Evolutionary conservation across 352 stramenopile species (phyloP), one percentile per base, ranked within the genome.

Genomic region (Aphanomyces astaci): DNA sequence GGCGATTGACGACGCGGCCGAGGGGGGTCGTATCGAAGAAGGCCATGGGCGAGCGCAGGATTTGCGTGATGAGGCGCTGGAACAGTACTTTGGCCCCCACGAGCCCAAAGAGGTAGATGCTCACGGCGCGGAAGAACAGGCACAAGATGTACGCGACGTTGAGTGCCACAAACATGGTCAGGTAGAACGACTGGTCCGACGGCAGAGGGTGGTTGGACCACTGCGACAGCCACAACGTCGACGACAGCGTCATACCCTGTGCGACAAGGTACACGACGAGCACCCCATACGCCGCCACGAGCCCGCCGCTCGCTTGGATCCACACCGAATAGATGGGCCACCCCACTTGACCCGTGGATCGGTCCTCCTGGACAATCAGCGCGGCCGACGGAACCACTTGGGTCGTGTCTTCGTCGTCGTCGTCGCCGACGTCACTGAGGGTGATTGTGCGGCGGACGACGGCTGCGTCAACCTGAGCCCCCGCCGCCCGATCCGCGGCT

Each of bases 201-300:
- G 64, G 66, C 27, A 74, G 48, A 0, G 81, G 64, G 62, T 97
- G 70, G 56, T 93, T 79, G 25, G 91, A 94, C 91, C 94, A 98
- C 69, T 96, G 94, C 25, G 93, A 98, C n/a, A 98, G 82, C 92
- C 92, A 98, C 9, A 68, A 25, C 9, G 82, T 91, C 53, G 80
- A 78, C 24, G 82, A n/a, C 19, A 92, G 53, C 27, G 72, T 79
- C 36, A 88, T 68, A 11, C 71, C 74, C 65, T 92, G 80, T 1
- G 79, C 82, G 7, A 68, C 56, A 22, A 82, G 72, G 72, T 82
- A 90, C n/a, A 73, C 77, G 11, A 88, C 28, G 11, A 92, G 52
- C 25, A 90, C 78, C 17, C 83, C 46, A 45, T 80, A 65, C 10
- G 72, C 76, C 17, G 76, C 76, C 9, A 71, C 73, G 28, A 78